Base-by-base conservation (phyloP, 768 basidiomycete genomes). In the Amanita polypyramis region DNA sequence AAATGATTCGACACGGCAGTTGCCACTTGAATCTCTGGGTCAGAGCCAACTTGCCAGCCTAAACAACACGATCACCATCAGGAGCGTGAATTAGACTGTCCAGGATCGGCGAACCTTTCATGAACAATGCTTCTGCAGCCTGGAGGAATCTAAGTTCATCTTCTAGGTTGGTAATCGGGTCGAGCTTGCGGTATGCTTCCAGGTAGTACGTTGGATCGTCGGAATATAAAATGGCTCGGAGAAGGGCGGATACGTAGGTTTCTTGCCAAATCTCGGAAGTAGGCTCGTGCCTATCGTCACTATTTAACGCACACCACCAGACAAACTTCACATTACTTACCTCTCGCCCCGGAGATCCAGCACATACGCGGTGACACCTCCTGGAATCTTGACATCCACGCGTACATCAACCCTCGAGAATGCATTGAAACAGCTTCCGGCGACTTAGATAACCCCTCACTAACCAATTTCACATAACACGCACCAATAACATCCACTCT, bases 31-130 rank as follows among this genome's bases (percentile, higher is more conserved):
- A 98, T 95, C 65, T 99, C 96, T 0, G 96, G 96, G 54, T 98
- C 96, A 0, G 93, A 96, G 2, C 95, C 96, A 6, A 98, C 87
- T 60, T 96, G 94, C 96, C 96, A 98, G 29, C 95, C 93, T 94
- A 54, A 6, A 34, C 20, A 6, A 25, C 20, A 34, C 21, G 41
- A 50, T 32, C 48, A 25, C 30, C 9, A 49, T 27, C 7, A 41
- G 30, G 11, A 27, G 23, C 19, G 21, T 6, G 5, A 30, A n/a
- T 9, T 20, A 1, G 30, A 35, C 17, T 23, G 40, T 36, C 12
- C 8, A 52, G 14, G n/a, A 27, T n/a, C 19, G 29, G 2, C 25
- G 23, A 32, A 58, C 92, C 93, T 65, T 95, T 93, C 60, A 78
- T 65, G 57, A 98, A 98, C 30, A 95, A 66, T 0, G 78, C 78